phyloP scores from a whole-genome alignment of 352 stramenopile species.

The Peronosclerospora sorghi region DNA sequence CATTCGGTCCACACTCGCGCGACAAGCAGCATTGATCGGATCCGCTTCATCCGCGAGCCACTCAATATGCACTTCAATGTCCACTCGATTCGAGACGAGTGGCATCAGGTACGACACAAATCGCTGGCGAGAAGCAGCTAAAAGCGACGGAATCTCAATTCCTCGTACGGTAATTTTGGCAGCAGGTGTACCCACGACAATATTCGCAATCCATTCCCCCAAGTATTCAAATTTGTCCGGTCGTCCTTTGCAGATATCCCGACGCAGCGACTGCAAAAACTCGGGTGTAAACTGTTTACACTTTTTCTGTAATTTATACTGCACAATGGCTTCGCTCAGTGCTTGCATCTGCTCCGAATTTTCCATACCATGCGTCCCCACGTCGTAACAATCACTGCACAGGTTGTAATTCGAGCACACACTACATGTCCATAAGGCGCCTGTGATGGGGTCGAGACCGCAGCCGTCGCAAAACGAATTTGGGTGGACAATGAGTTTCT shows the following conservation, averaged over 20 bases:
- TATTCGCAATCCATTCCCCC: conserved; percentile 68
- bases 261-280: conserved; percentile 59
- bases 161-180: conserved; percentile 71
- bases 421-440: conserved; percentile 57
- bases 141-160: conserved; percentile 65
- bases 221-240: conserved; percentile 80
- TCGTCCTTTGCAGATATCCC: conserved; percentile 70
- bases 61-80: conserved; percentile 80
- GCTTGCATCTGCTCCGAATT: conserved; percentile 55
- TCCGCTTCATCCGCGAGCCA: conserved; percentile 59
- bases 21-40: conserved; percentile 19
- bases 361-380: conserved; percentile 64
- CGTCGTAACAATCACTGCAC: conserved; percentile 59
- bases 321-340: conserved; percentile 57
- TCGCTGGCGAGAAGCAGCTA: conserved; percentile 38
- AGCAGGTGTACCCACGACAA: conserved; percentile 51
- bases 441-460: conserved; percentile 53
- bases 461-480: conserved; percentile 67
- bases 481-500: conserved; percentile 51
- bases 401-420: conserved; percentile 64
- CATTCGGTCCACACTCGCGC: conserved; percentile 28
- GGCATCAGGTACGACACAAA: conserved; percentile 73
- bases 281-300: conserved; percentile 70
- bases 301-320: conserved; percentile 59
- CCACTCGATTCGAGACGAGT: conserved; percentile 66